These are phyloP conservation scores for Fraxinus baroniana DNA, from an alignment of 305 asterid species.

Conservation along the genomic window DNA sequence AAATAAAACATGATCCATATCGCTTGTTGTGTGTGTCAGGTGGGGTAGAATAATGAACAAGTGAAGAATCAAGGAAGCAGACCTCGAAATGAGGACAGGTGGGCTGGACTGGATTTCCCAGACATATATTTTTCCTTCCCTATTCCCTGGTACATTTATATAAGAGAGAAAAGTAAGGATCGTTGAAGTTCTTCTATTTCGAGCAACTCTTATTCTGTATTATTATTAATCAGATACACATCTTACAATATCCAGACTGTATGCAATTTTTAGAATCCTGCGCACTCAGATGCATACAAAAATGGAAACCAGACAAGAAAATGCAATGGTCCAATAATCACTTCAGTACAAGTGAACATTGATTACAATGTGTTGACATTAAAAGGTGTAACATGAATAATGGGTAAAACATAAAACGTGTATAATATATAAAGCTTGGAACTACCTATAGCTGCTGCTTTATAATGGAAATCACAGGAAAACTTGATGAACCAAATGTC, in stretches of 20 bases:
- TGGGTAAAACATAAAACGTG: background rate
- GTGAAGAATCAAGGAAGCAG: slow-evolving; percentile 14
- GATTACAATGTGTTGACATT: background rate
- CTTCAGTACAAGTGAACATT: background rate
- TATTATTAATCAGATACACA: background rate
- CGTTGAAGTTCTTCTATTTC: background rate
- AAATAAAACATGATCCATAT: background rate
- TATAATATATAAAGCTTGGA: background rate
- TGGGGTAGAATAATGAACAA: background rate
- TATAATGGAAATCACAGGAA: slow-evolving; percentile 84
- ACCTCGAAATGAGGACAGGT: slow-evolving; percentile 81
- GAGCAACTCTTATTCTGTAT: background rate
- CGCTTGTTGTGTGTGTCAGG: background rate
- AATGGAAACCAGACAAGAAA: background rate
- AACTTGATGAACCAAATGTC: slow-evolving; percentile 98
- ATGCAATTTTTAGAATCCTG: background rate
- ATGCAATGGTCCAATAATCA: background rate
- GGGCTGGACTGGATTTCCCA: slow-evolving; percentile 96
- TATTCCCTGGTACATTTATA: slow-evolving; percentile 52
- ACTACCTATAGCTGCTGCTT: slow-evolving; percentile 78
- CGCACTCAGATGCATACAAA: background rate
- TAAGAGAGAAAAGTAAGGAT: background rate
- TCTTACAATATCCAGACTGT: background rate
- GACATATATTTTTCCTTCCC: slow-evolving; percentile 89
- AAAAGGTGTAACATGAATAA: background rate